Evolutionary conservation across 2,329 filamentous ascomycete genomes (phyloP), one percentile per base, ranked within the genome.

Genomic region (Zelopaecilomyces penicillatus): DNA sequence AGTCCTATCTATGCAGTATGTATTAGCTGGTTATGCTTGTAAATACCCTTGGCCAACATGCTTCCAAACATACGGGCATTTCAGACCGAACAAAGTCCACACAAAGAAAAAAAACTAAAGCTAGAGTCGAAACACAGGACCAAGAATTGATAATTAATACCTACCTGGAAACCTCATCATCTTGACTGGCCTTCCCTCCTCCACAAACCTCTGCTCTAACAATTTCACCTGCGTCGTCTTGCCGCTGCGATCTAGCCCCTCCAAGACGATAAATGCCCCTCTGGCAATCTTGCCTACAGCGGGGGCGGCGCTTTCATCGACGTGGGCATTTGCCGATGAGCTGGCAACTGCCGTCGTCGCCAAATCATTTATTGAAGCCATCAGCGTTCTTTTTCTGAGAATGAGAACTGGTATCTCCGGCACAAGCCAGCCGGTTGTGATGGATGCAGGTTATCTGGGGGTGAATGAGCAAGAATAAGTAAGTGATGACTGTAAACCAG

Each of bases 171-270:
- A 80, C 37, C 75, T 64, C 71, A 80, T 72, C 30, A 73, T 65
- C 61, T 71, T 68, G 39, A 77, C 75, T 37, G 65, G 63, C 46
- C 62, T 60, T 5, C 75, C 75, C 43, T 66, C 64, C 53, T 72
- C 69, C 5, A 70, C 62, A 46, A 78, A 71, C 26, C 69, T 60
- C 64, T 76, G 64, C 64, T 76, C 73, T 41, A 96, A 70, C 38
- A 80, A 67, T 56, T 82, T 76, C 54, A 87, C 90, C 74, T 95
- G 90, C 31, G 89, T 95, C 26, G 88, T 91, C 74, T 96, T 96
- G 45, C 90, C 90, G 37, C 89, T 88, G 52, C 88, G 80, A 58
- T 96, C 90, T 50, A 96, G 73, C 2, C 90, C 90, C 68, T 96
- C 90, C 45, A 95, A 79, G 4, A 91, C 85, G 43, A 95, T 78